Percentiles rank a stretch among this genome's conserved stretches.
phyloP scores from a whole-genome alignment of 2,329 filamentous ascomycete species.

The Xylaria sp. region DNA sequence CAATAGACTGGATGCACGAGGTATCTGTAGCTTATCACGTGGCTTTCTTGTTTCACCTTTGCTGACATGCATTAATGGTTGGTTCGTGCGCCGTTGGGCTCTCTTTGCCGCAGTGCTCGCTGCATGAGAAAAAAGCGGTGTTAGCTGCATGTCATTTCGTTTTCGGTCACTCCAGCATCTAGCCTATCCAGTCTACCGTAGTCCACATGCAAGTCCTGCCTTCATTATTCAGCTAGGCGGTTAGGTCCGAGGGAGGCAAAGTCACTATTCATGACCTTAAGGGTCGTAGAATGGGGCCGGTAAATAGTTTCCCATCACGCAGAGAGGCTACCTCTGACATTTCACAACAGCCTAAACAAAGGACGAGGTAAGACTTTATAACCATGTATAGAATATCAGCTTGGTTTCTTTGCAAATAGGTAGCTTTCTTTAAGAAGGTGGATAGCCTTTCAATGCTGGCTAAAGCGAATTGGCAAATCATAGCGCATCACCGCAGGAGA shows the following conservation, averaged over 20 bases:
- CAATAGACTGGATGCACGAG: conserved; percentile 38
- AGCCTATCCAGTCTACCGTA: conserved; percentile 1
- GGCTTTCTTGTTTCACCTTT: conserved; percentile 47
- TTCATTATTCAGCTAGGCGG: conserved; percentile 11
- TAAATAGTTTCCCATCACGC: background rate
- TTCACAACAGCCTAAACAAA: background rate
- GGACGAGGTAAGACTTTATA: background rate
- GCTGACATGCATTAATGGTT: conserved; percentile 45
- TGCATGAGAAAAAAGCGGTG: conserved; percentile 37
- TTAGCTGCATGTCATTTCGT: conserved; percentile 37
- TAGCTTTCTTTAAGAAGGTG: background rate
- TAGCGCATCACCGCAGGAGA: background rate
- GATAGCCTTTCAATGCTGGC: background rate
- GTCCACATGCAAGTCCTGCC: conserved; percentile 11
- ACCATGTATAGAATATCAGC: background rate
- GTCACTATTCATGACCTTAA: background rate
- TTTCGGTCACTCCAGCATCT: conserved; percentile 24
- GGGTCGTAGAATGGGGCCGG: background rate
- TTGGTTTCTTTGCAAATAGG: background rate
- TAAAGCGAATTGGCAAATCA: conserved; percentile 21
- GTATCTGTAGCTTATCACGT: conserved; percentile 45
- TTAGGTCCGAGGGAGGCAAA: conserved; percentile 6
- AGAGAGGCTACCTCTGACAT: background rate
- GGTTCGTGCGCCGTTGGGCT: conserved; percentile 31
- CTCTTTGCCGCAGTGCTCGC: background rate